These are phyloP conservation scores for Candida nanaspora DNA, from an alignment of 805 yeast genomes.

Conservation along the genomic window DNA sequence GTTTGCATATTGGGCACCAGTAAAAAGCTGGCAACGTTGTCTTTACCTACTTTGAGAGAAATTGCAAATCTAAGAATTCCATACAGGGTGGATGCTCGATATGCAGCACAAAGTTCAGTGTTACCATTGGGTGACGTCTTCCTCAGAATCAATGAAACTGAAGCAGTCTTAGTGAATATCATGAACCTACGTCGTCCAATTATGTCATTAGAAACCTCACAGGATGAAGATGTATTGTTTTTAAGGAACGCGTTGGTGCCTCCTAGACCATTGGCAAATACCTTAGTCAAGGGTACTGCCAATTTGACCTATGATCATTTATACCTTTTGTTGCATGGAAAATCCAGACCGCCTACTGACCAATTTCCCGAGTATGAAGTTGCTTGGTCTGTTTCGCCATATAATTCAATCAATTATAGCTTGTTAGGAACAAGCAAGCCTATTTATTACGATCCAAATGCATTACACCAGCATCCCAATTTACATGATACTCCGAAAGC, in stretches of 20 bases:
- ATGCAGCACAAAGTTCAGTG: constrained; percentile 35
- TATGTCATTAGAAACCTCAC: constrained; percentile 17
- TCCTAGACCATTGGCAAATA: constrained; percentile 75
- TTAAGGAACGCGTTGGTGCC: constrained; percentile 65
- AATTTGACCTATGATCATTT: constrained; percentile 57
- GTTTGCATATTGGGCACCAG: constrained; percentile 21
- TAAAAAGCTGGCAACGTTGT: constrained; percentile 24
- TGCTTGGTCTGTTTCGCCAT: constrained; percentile 39
- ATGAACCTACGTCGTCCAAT: constrained; percentile 35
- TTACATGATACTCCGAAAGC: constrained; percentile 11
- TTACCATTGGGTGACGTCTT: constrained; percentile 43
- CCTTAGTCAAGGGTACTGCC: constrained; percentile 76
- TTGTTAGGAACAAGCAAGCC: constrained; percentile 22
- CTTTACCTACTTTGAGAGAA: constrained; percentile 61
- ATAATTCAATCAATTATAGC: constrained; percentile 25
- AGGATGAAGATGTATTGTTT: constrained; percentile 51
- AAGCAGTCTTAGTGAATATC: constrained; percentile 44
- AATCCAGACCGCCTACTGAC: constrained; percentile 53
- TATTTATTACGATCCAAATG: constrained; percentile 24
- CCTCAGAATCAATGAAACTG: constrained; percentile 47
- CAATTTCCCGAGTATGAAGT: constrained; percentile 48
- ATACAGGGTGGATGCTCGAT: constrained; percentile 31
- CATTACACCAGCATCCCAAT: constrained; percentile 22
- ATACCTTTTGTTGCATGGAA: constrained; percentile 65
- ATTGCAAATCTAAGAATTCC: constrained; percentile 41